A percentile compares a stretch with the other conserved stretches of the same genome.
Conservation (phyloP, 2,329 filamentous ascomycete species). For the Colletotrichum sp. region DNA sequence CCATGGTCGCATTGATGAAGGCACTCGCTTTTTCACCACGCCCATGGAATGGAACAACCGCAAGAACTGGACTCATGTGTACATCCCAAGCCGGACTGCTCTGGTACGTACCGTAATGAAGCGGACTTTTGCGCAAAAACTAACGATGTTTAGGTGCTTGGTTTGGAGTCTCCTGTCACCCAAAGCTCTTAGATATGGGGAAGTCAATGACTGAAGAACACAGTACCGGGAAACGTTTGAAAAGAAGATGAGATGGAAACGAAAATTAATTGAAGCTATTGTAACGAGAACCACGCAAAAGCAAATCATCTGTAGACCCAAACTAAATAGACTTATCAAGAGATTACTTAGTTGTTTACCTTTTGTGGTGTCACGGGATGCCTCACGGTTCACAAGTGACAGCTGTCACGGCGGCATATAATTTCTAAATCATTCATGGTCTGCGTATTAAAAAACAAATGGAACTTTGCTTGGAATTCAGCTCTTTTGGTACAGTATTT, state of each 20-base stretch:
- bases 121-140: background rate
- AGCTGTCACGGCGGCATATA: background rate
- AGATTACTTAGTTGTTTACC: background rate
- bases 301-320: background rate
- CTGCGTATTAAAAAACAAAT: conserved; percentile 20
- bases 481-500: conserved; percentile 51
- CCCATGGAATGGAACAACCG: conserved; percentile 88
- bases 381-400: background rate
- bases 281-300: background rate
- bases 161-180: conserved; percentile 37
- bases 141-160: conserved; percentile 51
- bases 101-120: conserved; percentile 61
- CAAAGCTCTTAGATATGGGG: conserved; percentile 22
- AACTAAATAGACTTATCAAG: background rate
- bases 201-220: background rate
- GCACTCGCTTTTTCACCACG: conserved; percentile 91
- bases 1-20: conserved; percentile 75
- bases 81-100: conserved; percentile 83
- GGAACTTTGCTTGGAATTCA: conserved; percentile 38
- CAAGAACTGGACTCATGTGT: conserved; percentile 91
- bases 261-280: background rate
- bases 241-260: background rate
- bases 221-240: background rate
- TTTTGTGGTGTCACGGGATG: background rate
- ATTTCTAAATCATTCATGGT: background rate